Evolutionary conservation across 306 rosid species (phyloP), one percentile per base, ranked within the genome.

Genomic region (Trichosanthes truncata): DNA sequence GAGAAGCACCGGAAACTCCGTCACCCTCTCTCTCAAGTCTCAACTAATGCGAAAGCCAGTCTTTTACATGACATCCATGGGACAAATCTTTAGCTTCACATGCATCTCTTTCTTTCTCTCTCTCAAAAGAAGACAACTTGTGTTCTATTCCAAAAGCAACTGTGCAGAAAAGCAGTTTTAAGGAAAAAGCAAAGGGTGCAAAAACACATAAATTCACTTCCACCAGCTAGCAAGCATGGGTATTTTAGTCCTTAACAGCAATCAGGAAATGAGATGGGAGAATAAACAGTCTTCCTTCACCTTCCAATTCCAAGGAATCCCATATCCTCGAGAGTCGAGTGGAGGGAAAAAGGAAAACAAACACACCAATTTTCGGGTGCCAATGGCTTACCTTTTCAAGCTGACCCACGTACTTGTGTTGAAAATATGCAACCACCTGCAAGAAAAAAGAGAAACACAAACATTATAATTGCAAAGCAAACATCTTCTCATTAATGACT

Each of bases 401-500:
- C 78, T 73, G 60, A 46, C 60, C 61, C 78, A 74, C 62, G 78
- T 51, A 74, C 78, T 74, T 74, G 78, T 48, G 78, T 74, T 74
- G 78, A 74, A 74, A 74, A 74, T 74, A 26, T 74, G 78, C 60
- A 46, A 74, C 61, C 60, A 45, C 56, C 76, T 67, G 55, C 56
- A 73, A 18, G 17, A 49, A 74, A 20, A 46, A 74, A 29, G n/a
- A 25, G 36, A 10, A 15, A 69, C 76, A 21, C 18, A 49, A 65
- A 74, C 62, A 31, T 49, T 71, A 71, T 71, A 25, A 71, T 71
- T 72, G 14, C 23, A 72, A 72, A 41, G 2, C 35, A 9, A 72
- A 55, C 40, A 25, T 26, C 35, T 71, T 21, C 31, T 43, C 2
- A 41, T n/a, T 23, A 23, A 48, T 68, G 53, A 18, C 20, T 71